Evolutionary conservation across 2,329 filamentous ascomycete species (phyloP).

Genomic region (Sporothrix globosa): DNA sequence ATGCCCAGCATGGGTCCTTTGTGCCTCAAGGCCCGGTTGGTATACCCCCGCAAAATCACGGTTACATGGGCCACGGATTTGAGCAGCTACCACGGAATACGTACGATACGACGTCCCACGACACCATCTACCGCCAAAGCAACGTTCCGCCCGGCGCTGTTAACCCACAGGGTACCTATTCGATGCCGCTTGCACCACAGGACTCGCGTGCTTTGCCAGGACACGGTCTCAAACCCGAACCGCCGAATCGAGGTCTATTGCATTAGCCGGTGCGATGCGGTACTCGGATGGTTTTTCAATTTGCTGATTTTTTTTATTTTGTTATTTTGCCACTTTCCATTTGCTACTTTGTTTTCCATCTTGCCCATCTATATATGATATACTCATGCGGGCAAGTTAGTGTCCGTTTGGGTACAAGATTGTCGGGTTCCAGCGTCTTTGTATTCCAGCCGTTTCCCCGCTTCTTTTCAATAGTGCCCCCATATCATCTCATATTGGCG

Average conservation of each 20-base stretch:
- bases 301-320: not conserved
- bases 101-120: conserved; percentile 39
- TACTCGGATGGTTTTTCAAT: not conserved
- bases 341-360: not conserved
- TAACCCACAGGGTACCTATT: conserved; percentile 35
- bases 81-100: conserved; percentile 41
- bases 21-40: conserved; percentile 40
- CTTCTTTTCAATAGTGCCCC: not conserved
- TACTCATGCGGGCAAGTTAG: not conserved
- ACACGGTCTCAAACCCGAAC: conserved; percentile 36
- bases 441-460: not conserved
- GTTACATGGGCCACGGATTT: conserved; percentile 40
- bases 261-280: conserved; percentile 25
- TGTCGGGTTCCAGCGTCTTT: conserved; percentile 19
- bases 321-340: not conserved
- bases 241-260: conserved; percentile 32
- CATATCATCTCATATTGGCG: not conserved
- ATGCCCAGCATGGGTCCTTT: conserved; percentile 36
- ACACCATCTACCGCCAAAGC: conserved; percentile 39
- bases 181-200: conserved; percentile 36
- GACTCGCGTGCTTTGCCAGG: conserved; percentile 33
- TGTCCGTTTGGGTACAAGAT: not conserved
- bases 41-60: conserved; percentile 38
- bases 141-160: conserved; percentile 36
- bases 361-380: conserved; percentile 18